Evolutionary conservation across 768 basidiomycete genomes (phyloP).

Genomic region (Lentinus tigrinus): DNA sequence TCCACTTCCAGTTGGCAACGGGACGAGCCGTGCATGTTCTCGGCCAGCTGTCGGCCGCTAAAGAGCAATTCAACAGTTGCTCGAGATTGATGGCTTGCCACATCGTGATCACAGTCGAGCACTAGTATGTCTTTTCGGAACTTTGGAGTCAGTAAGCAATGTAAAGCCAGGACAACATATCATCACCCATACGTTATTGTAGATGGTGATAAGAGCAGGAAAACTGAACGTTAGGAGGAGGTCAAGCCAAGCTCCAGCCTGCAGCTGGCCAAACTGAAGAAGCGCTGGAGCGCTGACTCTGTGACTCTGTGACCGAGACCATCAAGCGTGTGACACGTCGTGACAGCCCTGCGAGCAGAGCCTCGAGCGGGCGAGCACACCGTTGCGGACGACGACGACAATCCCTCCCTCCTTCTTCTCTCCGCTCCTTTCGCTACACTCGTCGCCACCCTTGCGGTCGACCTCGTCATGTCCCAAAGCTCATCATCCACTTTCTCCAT

Average conservation of each 20-base stretch:
- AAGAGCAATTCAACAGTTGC: too few relatives aligned
- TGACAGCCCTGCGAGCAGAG: background rate
- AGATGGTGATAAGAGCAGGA: too few relatives aligned
- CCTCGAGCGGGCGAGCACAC: background rate
- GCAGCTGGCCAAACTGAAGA: background rate
- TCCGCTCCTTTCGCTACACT: background rate
- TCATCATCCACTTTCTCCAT: constrained; percentile 33
- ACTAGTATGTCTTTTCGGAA: too few relatives aligned
- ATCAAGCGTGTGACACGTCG: background rate
- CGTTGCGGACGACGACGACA: constrained; percentile 3
- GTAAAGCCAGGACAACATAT: too few relatives aligned
- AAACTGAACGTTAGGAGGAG: too few relatives aligned
- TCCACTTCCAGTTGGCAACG: background rate
- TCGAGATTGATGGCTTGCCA: too few relatives aligned
- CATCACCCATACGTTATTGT: too few relatives aligned
- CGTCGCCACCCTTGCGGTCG: background rate
- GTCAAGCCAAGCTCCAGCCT: too few relatives aligned
- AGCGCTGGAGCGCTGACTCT: background rate
- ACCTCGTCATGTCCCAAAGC: background rate
- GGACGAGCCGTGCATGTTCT: too few relatives aligned
- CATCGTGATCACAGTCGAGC: too few relatives aligned
- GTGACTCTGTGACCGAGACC: background rate
- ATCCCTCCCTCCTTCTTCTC: constrained; percentile 1
- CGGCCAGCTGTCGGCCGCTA: too few relatives aligned
- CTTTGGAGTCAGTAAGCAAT: too few relatives aligned